Conservation (phyloP, 2,329 filamentous ascomycete genomes). For the Xylaria sp. region DNA sequence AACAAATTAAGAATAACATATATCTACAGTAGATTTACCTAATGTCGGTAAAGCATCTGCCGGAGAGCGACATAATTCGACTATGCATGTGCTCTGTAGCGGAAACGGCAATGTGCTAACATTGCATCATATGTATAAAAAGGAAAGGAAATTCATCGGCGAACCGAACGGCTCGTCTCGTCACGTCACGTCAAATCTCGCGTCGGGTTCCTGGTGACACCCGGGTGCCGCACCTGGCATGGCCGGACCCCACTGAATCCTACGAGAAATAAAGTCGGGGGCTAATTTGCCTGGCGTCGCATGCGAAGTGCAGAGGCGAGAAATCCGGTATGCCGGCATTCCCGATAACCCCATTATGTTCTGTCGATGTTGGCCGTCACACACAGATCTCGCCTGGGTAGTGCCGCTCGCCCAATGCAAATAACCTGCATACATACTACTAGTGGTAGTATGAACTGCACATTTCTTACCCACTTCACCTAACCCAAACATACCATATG, state of each 20-base stretch:
- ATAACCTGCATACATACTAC: conserved; percentile 2
- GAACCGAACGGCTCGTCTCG: conserved; percentile 3
- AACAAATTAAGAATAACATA: background rate
- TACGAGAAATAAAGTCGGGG: background rate
- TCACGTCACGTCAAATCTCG: conserved; percentile 3
- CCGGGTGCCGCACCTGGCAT: background rate
- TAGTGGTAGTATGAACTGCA: background rate
- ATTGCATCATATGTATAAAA: background rate
- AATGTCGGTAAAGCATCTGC: background rate
- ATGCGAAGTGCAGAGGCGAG: conserved; percentile 3
- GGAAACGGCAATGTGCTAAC: background rate
- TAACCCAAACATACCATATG: background rate
- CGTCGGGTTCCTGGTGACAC: background rate
- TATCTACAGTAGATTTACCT: background rate
- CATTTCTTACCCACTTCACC: background rate
- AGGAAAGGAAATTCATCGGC: background rate
- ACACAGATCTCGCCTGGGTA: background rate
- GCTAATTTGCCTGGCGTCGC: conserved; percentile 9
- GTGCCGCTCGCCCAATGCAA: conserved; percentile 4
- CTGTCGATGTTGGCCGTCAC: background rate
- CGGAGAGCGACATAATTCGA: background rate
- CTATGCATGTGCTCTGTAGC: background rate
- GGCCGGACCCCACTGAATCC: background rate
- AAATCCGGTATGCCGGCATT: conserved; percentile 22
- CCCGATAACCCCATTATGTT: conserved; percentile 7